Conservation (phyloP, 495 filamentous ascomycete genomes). For the Sabuloglossum arenarium region DNA sequence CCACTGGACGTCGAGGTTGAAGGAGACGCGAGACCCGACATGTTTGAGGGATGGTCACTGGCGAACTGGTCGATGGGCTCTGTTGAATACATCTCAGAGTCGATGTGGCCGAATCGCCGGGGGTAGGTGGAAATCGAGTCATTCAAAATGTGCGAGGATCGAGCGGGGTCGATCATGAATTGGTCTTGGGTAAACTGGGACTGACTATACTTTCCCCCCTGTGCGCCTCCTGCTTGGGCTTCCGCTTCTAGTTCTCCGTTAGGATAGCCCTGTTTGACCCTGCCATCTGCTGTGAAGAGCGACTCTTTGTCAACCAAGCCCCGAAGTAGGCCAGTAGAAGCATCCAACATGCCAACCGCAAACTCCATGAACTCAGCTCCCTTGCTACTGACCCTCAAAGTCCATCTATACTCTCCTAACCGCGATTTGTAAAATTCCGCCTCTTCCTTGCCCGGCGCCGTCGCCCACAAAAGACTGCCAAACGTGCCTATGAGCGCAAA, state of each 20-base stretch:
- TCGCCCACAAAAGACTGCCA: constrained; percentile 65
- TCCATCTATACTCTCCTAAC: constrained; percentile 85
- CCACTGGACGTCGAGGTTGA: background rate
- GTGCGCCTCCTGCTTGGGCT: background rate
- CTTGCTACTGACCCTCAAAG: constrained; percentile 63
- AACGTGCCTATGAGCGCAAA: constrained; percentile 70
- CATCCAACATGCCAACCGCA: constrained; percentile 52
- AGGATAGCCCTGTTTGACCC: background rate
- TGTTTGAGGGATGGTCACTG: background rate
- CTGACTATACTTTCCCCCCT: background rate
- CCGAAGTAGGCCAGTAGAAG: constrained; percentile 2
- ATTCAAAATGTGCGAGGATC: background rate
- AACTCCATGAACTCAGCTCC: constrained; percentile 61
- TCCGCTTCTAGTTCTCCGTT: background rate
- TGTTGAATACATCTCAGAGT: background rate
- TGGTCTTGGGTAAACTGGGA: background rate
- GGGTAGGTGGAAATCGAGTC: background rate
- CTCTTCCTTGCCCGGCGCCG: constrained; percentile 69
- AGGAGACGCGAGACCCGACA: background rate
- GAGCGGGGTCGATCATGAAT: background rate
- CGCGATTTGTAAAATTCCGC: constrained; percentile 85
- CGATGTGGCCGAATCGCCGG: background rate
- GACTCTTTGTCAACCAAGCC: background rate
- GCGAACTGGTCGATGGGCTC: background rate
- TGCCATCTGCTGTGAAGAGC: background rate